These are phyloP conservation scores for Alternaria angustiovoidea DNA, from an alignment of 2,329 filamentous ascomycete genomes.

Conservation along the genomic window DNA sequence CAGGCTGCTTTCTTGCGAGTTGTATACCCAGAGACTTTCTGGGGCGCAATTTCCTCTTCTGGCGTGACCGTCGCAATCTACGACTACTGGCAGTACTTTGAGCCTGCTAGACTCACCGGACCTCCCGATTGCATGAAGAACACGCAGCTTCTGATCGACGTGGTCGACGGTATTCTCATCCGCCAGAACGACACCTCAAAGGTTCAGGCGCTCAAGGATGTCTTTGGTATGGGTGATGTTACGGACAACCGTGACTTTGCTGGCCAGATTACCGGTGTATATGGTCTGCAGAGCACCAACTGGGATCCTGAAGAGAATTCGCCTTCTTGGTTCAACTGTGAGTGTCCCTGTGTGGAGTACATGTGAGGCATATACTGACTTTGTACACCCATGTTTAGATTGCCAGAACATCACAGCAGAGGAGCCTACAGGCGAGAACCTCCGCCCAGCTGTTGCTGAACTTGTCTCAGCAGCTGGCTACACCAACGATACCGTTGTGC, in stretches of 20 bases:
- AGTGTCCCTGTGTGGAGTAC: neutral
- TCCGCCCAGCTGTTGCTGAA: conserved; percentile 52
- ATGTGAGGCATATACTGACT: neutral
- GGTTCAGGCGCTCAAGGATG: conserved; percentile 58
- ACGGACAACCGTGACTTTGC: conserved; percentile 64
- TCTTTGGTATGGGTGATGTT: conserved; percentile 61
- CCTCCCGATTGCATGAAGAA: conserved; percentile 70
- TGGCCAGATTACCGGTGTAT: conserved; percentile 56
- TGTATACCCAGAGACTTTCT: conserved; percentile 80
- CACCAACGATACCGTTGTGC: conserved; percentile 52
- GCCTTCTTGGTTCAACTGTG: conserved; percentile 53
- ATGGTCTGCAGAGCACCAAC: conserved; percentile 60
- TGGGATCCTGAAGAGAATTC: conserved; percentile 67
- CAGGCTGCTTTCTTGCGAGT: conserved; percentile 80
- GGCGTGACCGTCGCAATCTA: conserved; percentile 80
- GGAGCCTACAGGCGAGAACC: conserved; percentile 42
- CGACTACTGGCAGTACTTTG: conserved; percentile 75
- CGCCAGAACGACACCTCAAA: conserved; percentile 56
- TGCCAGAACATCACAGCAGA: conserved; percentile 64
- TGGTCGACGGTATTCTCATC: conserved; percentile 67
- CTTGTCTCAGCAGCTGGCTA: conserved; percentile 61
- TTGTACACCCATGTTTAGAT: conserved; percentile 28
- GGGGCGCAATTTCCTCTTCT: conserved; percentile 80
- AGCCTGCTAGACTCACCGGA: conserved; percentile 64
- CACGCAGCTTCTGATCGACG: conserved; percentile 67